Evolutionary conservation across 441 rosid genomes (phyloP).

Genomic region (Adansonia madagascariensis): DNA sequence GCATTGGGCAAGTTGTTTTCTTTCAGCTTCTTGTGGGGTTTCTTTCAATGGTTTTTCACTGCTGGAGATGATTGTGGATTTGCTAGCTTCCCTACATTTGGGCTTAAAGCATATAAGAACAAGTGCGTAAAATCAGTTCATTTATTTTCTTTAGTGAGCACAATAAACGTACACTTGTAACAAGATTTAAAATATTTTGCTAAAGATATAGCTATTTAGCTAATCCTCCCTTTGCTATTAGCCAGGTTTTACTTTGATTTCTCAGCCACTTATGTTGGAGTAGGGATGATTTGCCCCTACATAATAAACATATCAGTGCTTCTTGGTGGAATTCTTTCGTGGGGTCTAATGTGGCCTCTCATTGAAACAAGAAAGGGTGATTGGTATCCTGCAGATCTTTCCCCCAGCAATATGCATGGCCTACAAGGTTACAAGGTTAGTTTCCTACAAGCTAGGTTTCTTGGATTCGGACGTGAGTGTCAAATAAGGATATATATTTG

Average conservation of each 20-base stretch:
- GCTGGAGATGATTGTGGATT: conserved; percentile 82
- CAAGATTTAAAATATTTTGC: neutral
- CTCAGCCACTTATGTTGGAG: conserved; percentile 90
- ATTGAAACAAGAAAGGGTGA: conserved; percentile 73
- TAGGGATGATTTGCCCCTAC: conserved; percentile 95
- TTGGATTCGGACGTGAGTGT: too few species aligned
- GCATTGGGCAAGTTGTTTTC: conserved; percentile 77
- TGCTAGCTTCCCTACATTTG: conserved; percentile 69
- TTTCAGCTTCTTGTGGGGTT: conserved; percentile 85
- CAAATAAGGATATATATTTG: too few species aligned
- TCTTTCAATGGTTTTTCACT: conserved; percentile 92
- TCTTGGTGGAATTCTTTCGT: conserved; percentile 81
- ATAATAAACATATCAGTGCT: conserved; percentile 74
- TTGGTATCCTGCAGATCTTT: conserved; percentile 61
- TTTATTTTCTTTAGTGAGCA: neutral
- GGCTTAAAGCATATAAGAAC: conserved; percentile 68
- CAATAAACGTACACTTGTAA: neutral
- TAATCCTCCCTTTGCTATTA: conserved; percentile 24
- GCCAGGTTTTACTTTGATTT: conserved; percentile 89
- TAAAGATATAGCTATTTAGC: neutral
- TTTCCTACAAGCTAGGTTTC: conserved; percentile 13
- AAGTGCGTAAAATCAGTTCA: conserved; percentile 41
- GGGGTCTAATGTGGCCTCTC: conserved; percentile 98
- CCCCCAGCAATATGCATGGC: conserved; percentile 53
- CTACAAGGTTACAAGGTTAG: conserved; percentile 80